Percentiles rank a stretch among this genome's conserved stretches.
Conservation (phyloP, 352 stramenopile species). For the Phytophthora crassamura region DNA sequence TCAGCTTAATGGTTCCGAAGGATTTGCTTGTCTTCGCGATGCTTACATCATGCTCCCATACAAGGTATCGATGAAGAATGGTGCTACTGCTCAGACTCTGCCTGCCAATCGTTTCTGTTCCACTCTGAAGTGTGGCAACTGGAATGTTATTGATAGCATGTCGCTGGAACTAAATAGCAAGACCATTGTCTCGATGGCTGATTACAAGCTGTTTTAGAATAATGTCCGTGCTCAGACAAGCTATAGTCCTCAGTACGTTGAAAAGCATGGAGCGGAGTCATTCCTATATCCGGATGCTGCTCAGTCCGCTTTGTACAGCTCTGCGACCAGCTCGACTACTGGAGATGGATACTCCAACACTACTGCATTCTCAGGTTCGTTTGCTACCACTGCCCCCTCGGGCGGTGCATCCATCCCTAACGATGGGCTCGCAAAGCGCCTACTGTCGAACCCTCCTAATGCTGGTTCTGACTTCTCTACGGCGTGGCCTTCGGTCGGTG, state of each 20-base stretch:
- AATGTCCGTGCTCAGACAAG: constrained; percentile 38
- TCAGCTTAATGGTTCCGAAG: constrained; percentile 11
- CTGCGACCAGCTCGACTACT: not conserved
- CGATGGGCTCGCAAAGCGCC: constrained; percentile 13
- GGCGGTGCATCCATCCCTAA: constrained; percentile 13
- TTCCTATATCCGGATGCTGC: constrained; percentile 35
- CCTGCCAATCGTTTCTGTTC: constrained; percentile 31
- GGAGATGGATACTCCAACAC: constrained; percentile 35
- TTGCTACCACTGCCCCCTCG: not conserved
- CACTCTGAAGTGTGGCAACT: constrained; percentile 34
- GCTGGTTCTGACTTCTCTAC: constrained; percentile 2
- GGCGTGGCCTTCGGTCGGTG: not conserved
- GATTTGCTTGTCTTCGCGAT: constrained; percentile 12
- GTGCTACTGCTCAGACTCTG: constrained; percentile 6
- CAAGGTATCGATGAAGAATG: constrained; percentile 16
- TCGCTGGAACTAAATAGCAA: too few species aligned
- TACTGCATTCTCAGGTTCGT: constrained; percentile 5
- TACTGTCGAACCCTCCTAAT: constrained; percentile 16
- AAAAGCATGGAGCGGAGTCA: constrained; percentile 38
- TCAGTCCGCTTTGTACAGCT: constrained; percentile 13
- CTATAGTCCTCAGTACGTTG: constrained; percentile 23
- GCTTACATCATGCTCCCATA: constrained; percentile 17
- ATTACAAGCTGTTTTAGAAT: constrained; percentile 35
- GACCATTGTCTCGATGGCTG: constrained; percentile 19
- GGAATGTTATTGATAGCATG: constrained; percentile 41